A percentile compares a stretch with the other conserved stretches of the same genome.
phyloP scores from a whole-genome alignment of 192 early-diverging fungal species.

The Entomortierella lignicola region DNA sequence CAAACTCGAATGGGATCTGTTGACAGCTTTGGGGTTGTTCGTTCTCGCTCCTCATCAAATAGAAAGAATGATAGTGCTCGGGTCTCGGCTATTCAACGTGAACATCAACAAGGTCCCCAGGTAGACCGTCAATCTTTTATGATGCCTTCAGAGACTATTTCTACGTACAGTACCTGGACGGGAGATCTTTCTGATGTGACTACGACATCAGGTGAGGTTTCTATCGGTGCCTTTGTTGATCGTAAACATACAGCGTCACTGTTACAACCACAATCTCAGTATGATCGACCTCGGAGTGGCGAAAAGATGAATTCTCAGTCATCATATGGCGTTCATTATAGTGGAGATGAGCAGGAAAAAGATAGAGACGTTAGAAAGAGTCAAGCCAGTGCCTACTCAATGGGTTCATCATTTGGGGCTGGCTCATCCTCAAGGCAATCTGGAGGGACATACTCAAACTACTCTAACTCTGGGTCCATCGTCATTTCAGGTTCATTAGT shows the following conservation, averaged over 20 bases:
- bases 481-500: constrained; percentile 14
- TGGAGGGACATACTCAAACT: constrained; percentile 38
- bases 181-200: constrained; percentile 52
- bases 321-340: not conserved
- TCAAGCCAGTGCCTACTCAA: constrained; percentile 38
- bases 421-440: constrained; percentile 14
- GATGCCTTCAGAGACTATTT: constrained; percentile 42
- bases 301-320: constrained; percentile 7
- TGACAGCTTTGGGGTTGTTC: constrained; percentile 48
- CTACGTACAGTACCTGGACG: constrained; percentile 36
- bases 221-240: constrained; percentile 39
- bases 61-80: constrained; percentile 8
- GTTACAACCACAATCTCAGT: not conserved
- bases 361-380: constrained; percentile 30
- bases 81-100: not conserved
- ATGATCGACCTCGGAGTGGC: constrained; percentile 11
- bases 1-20: constrained; percentile 33
- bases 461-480: constrained; percentile 41
- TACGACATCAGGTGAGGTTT: constrained; percentile 48
- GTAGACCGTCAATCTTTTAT: constrained; percentile 46
- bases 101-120: not conserved
- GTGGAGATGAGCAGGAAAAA: not conserved
- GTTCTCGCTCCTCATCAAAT: constrained; percentile 6
- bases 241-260: constrained; percentile 19
- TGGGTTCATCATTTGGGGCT: constrained; percentile 41